Evolutionary conservation across 257 asterid species (phyloP), one percentile per base, ranked within the genome.

Genomic region (Ocimum tenuiflorum): DNA sequence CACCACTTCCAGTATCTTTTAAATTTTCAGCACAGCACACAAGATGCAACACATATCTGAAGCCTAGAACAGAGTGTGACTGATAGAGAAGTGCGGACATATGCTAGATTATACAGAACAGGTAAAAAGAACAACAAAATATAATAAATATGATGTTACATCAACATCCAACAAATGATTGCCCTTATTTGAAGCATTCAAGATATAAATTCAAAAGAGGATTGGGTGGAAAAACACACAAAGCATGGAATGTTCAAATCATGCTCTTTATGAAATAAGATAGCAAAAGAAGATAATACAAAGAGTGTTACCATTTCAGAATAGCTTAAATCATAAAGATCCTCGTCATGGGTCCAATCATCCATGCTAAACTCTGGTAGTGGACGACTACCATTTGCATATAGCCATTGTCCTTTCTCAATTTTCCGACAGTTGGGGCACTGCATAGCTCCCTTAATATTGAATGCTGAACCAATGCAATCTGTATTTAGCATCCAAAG

Each of bases 391-490:
- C 99, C 96, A 75, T 75, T 83, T 15, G 96, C 95, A 82, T 81
- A 94, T 47, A 90, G 87, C 99, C 99, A 94, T 71, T 85, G 99
- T 20, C 99, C 97, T 83, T 86, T 90, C 86, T 94, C 99, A 75
- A 83, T 80, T 79, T 94, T 85, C 27, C 99, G 94, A 82, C 99
- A 94, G 83, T 94, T 94, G 59, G 97, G 99, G 75, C 99, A 94
- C 83, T 90, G 97, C 99, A 94, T 94, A 64, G 91, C 88, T 69
- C 97, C 99, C 81, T 94, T 90, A 15, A 74, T 56, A 73, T 94
- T 94, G 76, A 94, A 94, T 74, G 97, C 99, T 11, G 99, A 94
- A 68, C 99, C 99, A 60, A 94, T 94, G 88, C 99, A 94, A 85
- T 90, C 99, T 94, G 97, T 54, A 80, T 3, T 27, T 19, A 60